These are phyloP conservation scores for Trametes elegans DNA, from an alignment of 768 basidiomycete genomes.

Conservation along the genomic window DNA sequence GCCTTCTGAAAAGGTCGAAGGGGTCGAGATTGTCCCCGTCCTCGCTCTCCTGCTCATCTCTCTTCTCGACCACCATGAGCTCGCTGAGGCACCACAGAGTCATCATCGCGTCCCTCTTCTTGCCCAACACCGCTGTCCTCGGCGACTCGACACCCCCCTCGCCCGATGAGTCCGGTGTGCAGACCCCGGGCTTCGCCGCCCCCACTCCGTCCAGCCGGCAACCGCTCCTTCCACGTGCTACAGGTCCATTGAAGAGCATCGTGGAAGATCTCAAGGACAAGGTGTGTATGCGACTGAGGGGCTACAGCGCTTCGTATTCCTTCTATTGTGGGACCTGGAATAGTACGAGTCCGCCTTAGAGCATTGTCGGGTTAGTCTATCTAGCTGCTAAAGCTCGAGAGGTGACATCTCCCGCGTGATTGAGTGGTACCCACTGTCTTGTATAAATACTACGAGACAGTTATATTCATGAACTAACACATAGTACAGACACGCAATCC, in stretches of 20 bases:
- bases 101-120: conserved; percentile 82
- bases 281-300: too few relatives aligned
- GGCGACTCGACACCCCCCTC: conserved; percentile 56
- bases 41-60: neutral
- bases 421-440: too few relatives aligned
- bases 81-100: conserved; percentile 72
- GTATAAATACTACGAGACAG: neutral
- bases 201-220: conserved; percentile 8
- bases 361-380: too few relatives aligned
- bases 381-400: too few relatives aligned
- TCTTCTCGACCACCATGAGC: conserved; percentile 44
- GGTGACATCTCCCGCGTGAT: too few relatives aligned
- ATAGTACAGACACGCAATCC: conserved; percentile 36
- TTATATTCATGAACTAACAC: neutral
- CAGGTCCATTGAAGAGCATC: conserved; percentile 60
- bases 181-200: conserved; percentile 21
- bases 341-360: too few relatives aligned
- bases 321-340: too few relatives aligned
- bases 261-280: conserved; percentile 77
- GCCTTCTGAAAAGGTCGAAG: conserved; percentile 8
- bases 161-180: conserved; percentile 26
- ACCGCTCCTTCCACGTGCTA: conserved; percentile 18
- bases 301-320: neutral
- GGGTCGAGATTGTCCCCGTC: conserved; percentile 1
- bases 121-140: conserved; percentile 69